Evolutionary conservation across 805 yeast species (phyloP), one percentile per base, ranked within the genome.

Genomic region (Saccharomycopsis guyanensis): DNA sequence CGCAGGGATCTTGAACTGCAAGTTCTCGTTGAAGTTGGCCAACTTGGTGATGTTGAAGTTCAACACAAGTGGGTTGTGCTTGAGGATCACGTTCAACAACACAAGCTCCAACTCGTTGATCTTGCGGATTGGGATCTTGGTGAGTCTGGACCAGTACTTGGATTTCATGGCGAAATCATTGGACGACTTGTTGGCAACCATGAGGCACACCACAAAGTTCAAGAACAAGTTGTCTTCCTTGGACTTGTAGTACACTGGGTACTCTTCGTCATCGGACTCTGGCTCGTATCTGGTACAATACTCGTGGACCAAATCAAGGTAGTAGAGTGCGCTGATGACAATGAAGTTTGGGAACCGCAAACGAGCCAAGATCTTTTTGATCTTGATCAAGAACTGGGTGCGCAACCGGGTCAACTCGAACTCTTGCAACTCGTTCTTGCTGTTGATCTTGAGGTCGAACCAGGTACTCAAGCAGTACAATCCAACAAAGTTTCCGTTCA

Each of bases 121-220:
- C 37, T 50, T 47, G 19, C 48, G 32, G 18, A 44, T 42, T 24
- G 53, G 53, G 29, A 50, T 50, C 40, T 48, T 50, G 18, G 53
- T 50, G 6, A 50, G 40, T 40, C 53, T 43, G 4, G 51, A 40
- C 53, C 53, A 50, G 39, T 50, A 50, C 39, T 50, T 50, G 16
- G 53, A 39, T 24, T 50, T 50, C 51, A 50, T 50, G 16, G 53
- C 53, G 24, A 47, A 50, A 27, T 50, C 53, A 18, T 50, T 50
- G 6, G 38, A 43, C 8, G 51, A 40, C 24, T 50, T 50, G 40
- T 50, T 50, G 36, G 53, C 35, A 8, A 50, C 42, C 53, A 50
- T 50, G 25, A 50, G 42, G 39, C 53, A 50, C n/a, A 44, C 47
- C 29, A 50, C 45, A 41, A 47, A 50, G 37, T 50, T 50, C 36